phyloP scores from a whole-genome alignment of 768 basidiomycete genomes.

The Panaeolus papilionaceus region DNA sequence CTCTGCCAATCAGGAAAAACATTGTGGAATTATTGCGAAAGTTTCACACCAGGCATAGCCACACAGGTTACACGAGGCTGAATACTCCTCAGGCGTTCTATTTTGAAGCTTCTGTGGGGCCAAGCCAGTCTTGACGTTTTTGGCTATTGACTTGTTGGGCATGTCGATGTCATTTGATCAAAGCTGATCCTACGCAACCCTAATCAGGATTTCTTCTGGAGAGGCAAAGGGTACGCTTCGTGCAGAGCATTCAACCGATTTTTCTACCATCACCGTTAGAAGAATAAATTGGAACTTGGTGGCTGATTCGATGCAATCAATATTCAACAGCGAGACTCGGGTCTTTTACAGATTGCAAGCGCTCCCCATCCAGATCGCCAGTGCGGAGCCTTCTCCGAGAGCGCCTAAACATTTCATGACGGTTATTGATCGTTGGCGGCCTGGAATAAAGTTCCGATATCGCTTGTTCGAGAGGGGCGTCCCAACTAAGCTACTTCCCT shows the following conservation, averaged over 20 bases:
- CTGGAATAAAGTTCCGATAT: background rate
- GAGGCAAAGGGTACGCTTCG: background rate
- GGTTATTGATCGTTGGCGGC: background rate
- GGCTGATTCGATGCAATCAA: background rate
- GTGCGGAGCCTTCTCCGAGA: background rate
- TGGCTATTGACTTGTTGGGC: slow-evolving; percentile 13
- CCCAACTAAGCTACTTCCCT: background rate
- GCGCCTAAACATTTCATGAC: slow-evolving; percentile 10
- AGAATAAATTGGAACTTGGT: background rate
- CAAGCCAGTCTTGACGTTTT: slow-evolving; percentile 4
- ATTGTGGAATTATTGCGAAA: background rate
- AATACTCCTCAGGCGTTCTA: background rate
- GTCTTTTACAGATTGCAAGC: background rate
- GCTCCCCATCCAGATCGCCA: slow-evolving; percentile 2
- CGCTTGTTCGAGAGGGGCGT: too few species aligned
- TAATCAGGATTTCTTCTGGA: background rate
- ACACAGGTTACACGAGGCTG: background rate
- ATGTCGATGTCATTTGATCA: slow-evolving; percentile 3
- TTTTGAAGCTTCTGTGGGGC: slow-evolving; percentile 8
- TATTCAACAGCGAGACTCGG: background rate
- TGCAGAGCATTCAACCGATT: background rate
- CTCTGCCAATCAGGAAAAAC: slow-evolving; percentile 10
- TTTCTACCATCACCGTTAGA: background rate
- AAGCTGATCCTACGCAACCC: background rate
- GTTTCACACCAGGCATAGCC: background rate